Conservation (phyloP, 257 asterid species). For the Salvia miltiorrhiza region DNA sequence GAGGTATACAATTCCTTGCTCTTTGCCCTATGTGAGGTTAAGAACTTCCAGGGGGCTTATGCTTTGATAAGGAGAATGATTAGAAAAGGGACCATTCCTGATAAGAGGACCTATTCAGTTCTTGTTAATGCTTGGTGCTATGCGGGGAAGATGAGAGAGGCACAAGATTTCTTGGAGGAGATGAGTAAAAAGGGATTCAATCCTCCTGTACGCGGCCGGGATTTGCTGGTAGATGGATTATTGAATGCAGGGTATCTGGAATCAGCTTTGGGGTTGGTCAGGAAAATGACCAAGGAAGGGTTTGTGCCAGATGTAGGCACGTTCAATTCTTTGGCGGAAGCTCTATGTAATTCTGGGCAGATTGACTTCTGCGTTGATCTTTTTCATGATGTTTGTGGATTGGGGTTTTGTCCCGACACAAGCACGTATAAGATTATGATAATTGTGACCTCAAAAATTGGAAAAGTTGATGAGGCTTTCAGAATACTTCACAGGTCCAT, state of each 20-base stretch:
- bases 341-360: conserved; percentile 68
- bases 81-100: conserved; percentile 61
- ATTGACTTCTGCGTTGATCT: conserved; percentile 71
- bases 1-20: conserved; percentile 86
- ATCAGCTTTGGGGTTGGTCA: conserved; percentile 82
- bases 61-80: conserved; percentile 91
- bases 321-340: conserved; percentile 76
- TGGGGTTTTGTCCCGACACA: conserved; percentile 66
- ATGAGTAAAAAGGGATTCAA: conserved; percentile 87
- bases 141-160: conserved; percentile 94
- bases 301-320: conserved; percentile 84
- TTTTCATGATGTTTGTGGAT: conserved; percentile 59
- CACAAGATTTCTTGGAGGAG: conserved; percentile 91
- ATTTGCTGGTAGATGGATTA: conserved; percentile 79
- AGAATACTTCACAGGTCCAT: conserved; percentile 65
- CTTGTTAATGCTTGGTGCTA: conserved; percentile 96
- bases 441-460: conserved; percentile 63
- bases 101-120: conserved; percentile 72
- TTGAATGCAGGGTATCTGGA: conserved; percentile 96
- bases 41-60: conserved; percentile 95
- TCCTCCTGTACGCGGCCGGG: conserved; percentile 97
- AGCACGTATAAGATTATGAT: conserved; percentile 71
- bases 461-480: conserved; percentile 75
- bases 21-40: conserved; percentile 82
- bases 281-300: conserved; percentile 87